Conservation (phyloP, 768 basidiomycete genomes). For the Hydnum rufescens region DNA sequence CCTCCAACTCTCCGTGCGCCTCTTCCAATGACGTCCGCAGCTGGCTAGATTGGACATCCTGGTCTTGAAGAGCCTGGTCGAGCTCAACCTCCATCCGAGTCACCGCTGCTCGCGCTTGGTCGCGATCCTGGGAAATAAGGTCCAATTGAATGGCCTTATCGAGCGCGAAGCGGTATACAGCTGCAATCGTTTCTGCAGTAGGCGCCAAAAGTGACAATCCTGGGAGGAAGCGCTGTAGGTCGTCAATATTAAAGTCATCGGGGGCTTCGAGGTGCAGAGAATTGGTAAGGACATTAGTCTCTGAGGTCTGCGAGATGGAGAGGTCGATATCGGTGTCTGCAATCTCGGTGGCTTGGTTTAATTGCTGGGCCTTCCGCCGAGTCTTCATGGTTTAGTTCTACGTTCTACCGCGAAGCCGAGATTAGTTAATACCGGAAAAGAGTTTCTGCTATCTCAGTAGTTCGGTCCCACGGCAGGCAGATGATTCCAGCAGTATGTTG, state of each 20-base stretch:
- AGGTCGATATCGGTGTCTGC: background rate
- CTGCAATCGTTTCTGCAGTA: constrained; percentile 36
- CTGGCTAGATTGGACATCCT: constrained; percentile 39
- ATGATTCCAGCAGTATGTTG: too few relatives aligned
- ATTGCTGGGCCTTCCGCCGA: background rate
- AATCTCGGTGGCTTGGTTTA: background rate
- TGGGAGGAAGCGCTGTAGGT: constrained; percentile 23
- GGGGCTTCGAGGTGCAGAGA: background rate
- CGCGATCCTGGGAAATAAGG: constrained; percentile 37
- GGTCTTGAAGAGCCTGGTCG: constrained; percentile 68
- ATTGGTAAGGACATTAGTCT: background rate
- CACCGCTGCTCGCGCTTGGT: constrained; percentile 45
- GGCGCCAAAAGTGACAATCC: constrained; percentile 36
- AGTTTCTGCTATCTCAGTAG: too few relatives aligned
- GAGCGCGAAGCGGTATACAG: constrained; percentile 41
- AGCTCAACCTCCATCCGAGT: constrained; percentile 65
- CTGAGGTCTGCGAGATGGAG: background rate
- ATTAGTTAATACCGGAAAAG: too few relatives aligned
- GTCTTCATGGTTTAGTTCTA: background rate
- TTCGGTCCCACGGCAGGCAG: too few relatives aligned
- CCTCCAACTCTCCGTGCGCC: constrained; percentile 34
- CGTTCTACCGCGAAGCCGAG: too few relatives aligned
- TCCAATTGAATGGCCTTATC: constrained; percentile 38
- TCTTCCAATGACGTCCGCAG: constrained; percentile 32
- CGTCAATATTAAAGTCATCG: background rate